Conservation (phyloP, 2,329 filamentous ascomycete genomes). For the Gliomastix tumulicola region DNA sequence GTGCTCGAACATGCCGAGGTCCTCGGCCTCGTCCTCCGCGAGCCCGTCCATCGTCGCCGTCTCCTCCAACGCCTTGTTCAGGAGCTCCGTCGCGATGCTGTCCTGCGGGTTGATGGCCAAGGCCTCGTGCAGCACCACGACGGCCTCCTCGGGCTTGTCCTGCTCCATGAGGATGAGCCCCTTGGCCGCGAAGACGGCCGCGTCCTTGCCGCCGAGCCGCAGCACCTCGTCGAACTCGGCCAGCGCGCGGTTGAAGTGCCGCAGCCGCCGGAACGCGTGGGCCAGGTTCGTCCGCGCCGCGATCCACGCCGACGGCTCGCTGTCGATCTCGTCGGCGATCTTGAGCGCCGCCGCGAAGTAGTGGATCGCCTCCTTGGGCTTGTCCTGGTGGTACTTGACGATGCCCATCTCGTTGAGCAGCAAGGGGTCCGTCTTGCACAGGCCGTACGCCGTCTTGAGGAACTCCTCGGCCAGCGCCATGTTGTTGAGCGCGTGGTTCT, state of each 20-base stretch:
- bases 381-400: constrained; percentile 88
- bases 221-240: constrained; percentile 82
- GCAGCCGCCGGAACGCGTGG: constrained; percentile 73
- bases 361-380: constrained; percentile 65
- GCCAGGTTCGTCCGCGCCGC: constrained; percentile 82
- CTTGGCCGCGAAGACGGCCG: constrained; percentile 73
- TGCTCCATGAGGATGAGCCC: constrained; percentile 79
- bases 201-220: constrained; percentile 72
- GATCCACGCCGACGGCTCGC: constrained; percentile 76
- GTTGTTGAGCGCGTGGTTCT: constrained; percentile 93
- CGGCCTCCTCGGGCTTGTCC: constrained; percentile 67
- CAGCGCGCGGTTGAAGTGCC: constrained; percentile 64
- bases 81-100: constrained; percentile 70
- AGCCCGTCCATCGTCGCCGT: constrained; percentile 39
- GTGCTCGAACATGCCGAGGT: constrained; percentile 43
- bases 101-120: constrained; percentile 74
- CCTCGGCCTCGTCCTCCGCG: constrained; percentile 38
- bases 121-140: constrained; percentile 77
- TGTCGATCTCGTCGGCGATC: constrained; percentile 73
- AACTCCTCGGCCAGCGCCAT: constrained; percentile 92
- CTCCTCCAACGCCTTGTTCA: constrained; percentile 65
- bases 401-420: constrained; percentile 94
- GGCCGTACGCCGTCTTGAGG: constrained; percentile 76
- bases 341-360: constrained; percentile 73
- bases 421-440: constrained; percentile 80